phyloP scores from a whole-genome alignment of 345 rosid species.

The Salix suchowensis region DNA sequence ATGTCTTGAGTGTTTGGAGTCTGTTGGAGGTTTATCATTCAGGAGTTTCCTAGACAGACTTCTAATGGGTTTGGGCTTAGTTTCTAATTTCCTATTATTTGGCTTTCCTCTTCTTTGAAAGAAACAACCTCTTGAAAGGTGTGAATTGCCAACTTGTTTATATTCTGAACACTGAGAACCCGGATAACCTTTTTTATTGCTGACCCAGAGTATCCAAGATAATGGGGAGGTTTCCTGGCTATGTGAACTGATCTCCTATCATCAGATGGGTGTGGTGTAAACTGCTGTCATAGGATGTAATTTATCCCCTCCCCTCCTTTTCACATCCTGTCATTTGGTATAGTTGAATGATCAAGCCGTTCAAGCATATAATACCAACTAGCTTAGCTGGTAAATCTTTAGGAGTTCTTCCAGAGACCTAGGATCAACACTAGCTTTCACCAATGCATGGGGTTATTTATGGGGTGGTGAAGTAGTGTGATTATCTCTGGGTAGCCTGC shows the following conservation, averaged over 20 bases:
- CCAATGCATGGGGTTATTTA: neutral
- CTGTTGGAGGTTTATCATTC: neutral
- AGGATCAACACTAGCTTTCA: neutral
- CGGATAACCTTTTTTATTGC: neutral
- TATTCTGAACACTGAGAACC: neutral
- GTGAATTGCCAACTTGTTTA: neutral
- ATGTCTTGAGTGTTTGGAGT: neutral
- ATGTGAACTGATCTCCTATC: neutral
- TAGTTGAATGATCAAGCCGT: neutral
- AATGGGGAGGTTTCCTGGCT: neutral
- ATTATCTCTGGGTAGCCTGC: neutral
- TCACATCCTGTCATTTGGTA: neutral
- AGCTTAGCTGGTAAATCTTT: neutral
- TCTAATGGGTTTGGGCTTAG: neutral
- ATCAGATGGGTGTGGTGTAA: neutral
- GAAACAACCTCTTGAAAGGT: neutral
- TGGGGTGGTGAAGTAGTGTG: neutral
- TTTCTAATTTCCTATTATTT: neutral
- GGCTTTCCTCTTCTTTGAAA: neutral
- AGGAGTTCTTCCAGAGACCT: neutral
- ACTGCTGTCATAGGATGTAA: neutral
- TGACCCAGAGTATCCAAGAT: neutral
- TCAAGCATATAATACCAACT: neutral
- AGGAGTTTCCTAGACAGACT: neutral
- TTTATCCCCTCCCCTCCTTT: neutral